Evolutionary conservation across 2,329 filamentous ascomycete species (phyloP).

Genomic region (Mollisiaceae sp.): DNA sequence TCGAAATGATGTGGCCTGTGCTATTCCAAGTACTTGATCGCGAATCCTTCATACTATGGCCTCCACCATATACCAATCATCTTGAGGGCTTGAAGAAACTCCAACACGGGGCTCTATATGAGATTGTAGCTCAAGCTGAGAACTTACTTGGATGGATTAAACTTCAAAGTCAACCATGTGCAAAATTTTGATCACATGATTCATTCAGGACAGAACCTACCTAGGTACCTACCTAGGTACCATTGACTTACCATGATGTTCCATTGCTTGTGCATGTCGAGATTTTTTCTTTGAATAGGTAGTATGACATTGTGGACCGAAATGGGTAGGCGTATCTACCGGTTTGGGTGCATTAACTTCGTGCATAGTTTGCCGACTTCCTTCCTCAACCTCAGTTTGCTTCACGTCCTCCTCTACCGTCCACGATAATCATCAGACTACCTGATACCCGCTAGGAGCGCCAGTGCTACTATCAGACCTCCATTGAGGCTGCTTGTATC

Average conservation of each 20-base stretch:
- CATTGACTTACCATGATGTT: too few relatives aligned
- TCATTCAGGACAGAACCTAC: neutral
- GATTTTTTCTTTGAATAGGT: neutral
- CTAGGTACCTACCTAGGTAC: too few relatives aligned
- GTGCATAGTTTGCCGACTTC: neutral
- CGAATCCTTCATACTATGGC: neutral
- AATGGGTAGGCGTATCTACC: neutral
- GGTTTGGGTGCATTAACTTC: neutral
- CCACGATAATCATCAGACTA: neutral
- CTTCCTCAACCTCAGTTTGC: neutral
- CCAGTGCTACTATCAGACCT: neutral
- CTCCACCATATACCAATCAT: neutral
- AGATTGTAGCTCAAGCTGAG: neutral
- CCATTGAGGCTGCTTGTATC: neutral
- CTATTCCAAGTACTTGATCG: neutral
- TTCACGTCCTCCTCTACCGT: neutral
- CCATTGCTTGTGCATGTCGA: too few relatives aligned
- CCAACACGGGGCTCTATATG: neutral
- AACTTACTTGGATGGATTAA: neutral
- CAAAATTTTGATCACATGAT: neutral
- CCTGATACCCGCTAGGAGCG: neutral
- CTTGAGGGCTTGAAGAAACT: neutral
- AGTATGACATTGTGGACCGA: neutral
- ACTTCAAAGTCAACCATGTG: neutral
- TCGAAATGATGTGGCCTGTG: neutral